Conservation (phyloP, 2,329 filamentous ascomycete genomes). For the Helminthosporium solani region DNA sequence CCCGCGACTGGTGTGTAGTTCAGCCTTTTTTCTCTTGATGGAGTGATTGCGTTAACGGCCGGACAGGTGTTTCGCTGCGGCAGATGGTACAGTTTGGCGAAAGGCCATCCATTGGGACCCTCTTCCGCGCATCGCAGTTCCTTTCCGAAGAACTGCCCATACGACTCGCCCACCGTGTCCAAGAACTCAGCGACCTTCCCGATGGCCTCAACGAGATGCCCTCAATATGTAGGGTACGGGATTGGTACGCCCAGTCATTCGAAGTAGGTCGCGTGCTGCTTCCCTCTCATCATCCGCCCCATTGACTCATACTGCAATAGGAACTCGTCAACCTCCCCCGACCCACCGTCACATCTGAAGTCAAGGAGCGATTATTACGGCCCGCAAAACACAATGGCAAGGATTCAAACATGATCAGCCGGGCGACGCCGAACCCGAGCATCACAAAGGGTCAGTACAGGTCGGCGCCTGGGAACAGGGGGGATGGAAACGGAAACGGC, state of each 20-base stretch:
- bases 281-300: slow-evolving; percentile 6
- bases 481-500: no score
- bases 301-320: slow-evolving; percentile 51
- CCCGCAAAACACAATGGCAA: slow-evolving; percentile 61
- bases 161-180: slow-evolving; percentile 90
- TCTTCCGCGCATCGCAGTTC: slow-evolving; percentile 97
- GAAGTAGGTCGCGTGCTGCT: slow-evolving; percentile 64
- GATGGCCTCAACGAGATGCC: slow-evolving; percentile 98
- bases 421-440: slow-evolving; percentile 87
- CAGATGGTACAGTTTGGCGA: slow-evolving; percentile 99
- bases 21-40: slow-evolving; percentile 62
- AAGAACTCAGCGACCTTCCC: slow-evolving; percentile 87
- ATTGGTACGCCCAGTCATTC: slow-evolving; percentile 99
- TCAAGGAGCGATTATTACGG: slow-evolving; percentile 75
- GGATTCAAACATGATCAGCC: slow-evolving; percentile 68
- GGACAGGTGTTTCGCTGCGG: slow-evolving; percentile 66
- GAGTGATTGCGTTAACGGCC: slow-evolving; percentile 11
- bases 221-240: slow-evolving; percentile 89
- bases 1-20: slow-evolving; percentile 90
- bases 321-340: slow-evolving; percentile 87
- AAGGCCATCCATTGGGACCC: slow-evolving; percentile 83
- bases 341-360: slow-evolving; percentile 72
- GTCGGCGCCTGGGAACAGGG: slow-evolving; percentile 54
- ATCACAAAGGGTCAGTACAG: slow-evolving; percentile 79
- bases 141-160: slow-evolving; percentile 97